Percentiles rank a stretch among this genome's conserved stretches.
These are phyloP conservation scores for Jasminum sambac DNA, from an alignment of 257 asterid genomes.

Conservation along the genomic window DNA sequence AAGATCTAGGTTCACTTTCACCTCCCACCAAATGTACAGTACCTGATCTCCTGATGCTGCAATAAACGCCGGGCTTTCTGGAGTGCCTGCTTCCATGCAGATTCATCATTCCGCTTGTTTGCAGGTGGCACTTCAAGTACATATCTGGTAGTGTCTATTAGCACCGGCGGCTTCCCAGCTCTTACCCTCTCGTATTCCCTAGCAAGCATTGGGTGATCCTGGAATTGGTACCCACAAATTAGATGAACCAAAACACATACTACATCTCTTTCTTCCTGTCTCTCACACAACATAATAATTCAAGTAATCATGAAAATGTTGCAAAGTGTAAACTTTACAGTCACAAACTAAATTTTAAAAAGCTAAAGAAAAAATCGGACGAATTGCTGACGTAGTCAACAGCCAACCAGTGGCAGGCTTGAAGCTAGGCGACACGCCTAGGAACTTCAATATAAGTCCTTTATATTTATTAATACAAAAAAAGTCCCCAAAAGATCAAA, in stretches of 20 bases:
- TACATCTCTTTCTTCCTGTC: conserved; percentile 9
- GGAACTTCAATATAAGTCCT: too few relatives aligned
- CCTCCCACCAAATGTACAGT: conserved; percentile 18
- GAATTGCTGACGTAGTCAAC: not conserved
- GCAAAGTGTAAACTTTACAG: not conserved
- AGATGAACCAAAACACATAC: not conserved
- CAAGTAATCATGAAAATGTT: conserved; percentile 9
- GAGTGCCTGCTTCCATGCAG: conserved; percentile 85
- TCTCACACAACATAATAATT: not conserved
- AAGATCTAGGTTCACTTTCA: conserved; percentile 4
- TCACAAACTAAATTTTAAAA: not conserved
- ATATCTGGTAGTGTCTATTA: conserved; percentile 83
- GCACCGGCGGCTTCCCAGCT: conserved; percentile 93
- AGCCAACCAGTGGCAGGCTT: not conserved
- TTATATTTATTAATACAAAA: too few relatives aligned
- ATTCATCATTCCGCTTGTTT: conserved; percentile 86
- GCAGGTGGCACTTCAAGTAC: conserved; percentile 76
- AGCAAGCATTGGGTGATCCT: conserved; percentile 98
- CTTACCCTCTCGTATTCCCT: conserved; percentile 92
- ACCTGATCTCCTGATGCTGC: conserved; percentile 98
- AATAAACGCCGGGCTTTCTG: conserved; percentile 87
- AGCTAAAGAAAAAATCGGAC: not conserved
- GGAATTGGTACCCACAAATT: conserved; percentile 17
- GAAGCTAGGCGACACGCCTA: too few relatives aligned
- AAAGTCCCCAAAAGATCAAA: too few relatives aligned